A percentile compares a stretch with the other conserved stretches of the same genome.
Evolutionary conservation across 768 basidiomycete species (phyloP).

Genomic region (Mycena metata): DNA sequence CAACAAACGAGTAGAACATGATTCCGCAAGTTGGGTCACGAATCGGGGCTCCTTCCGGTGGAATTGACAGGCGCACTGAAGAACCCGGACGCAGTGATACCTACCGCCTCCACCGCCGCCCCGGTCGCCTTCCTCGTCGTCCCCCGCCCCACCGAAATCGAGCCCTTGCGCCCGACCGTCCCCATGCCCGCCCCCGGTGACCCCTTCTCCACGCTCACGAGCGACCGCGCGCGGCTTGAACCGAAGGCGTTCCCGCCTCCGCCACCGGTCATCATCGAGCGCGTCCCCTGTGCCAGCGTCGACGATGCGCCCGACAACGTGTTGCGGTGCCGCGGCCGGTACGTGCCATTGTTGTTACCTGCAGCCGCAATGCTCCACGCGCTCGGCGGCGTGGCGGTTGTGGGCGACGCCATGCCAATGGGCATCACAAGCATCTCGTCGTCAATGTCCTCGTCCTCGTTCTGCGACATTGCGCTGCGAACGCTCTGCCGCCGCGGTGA

Average conservation of each 20-base stretch:
- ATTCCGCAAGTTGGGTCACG: not conserved
- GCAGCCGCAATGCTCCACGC: constrained; percentile 49
- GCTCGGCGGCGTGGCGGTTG: constrained; percentile 48
- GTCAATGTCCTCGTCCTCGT: constrained; percentile 82
- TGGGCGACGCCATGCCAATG: constrained; percentile 59
- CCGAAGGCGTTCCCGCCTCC: constrained; percentile 37
- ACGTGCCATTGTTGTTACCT: constrained; percentile 33
- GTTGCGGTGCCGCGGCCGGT: constrained; percentile 60
- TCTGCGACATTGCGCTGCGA: constrained; percentile 43
- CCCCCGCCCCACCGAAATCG: constrained; percentile 76
- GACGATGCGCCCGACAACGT: constrained; percentile 47
- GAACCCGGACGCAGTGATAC: constrained; percentile 84
- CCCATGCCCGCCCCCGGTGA: constrained; percentile 45
- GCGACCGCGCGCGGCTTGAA: constrained; percentile 64
- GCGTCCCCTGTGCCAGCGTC: constrained; percentile 39
- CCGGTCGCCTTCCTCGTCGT: constrained; percentile 74
- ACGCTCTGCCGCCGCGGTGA: constrained; percentile 40
- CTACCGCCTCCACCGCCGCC: constrained; percentile 80
- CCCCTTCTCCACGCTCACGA: constrained; percentile 75
- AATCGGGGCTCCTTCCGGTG: constrained; percentile 20
- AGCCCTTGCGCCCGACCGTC: constrained; percentile 59
- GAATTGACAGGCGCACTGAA: constrained; percentile 67
- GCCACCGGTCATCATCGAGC: constrained; percentile 34
- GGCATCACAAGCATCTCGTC: constrained; percentile 84
- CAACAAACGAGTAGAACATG: not conserved